Percentiles rank a stretch among this genome's conserved stretches.
These are phyloP conservation scores for Rhytidiadelphus loreus DNA, from an alignment of 225 moss, liverwort and hornwort species.

Conservation along the genomic window DNA sequence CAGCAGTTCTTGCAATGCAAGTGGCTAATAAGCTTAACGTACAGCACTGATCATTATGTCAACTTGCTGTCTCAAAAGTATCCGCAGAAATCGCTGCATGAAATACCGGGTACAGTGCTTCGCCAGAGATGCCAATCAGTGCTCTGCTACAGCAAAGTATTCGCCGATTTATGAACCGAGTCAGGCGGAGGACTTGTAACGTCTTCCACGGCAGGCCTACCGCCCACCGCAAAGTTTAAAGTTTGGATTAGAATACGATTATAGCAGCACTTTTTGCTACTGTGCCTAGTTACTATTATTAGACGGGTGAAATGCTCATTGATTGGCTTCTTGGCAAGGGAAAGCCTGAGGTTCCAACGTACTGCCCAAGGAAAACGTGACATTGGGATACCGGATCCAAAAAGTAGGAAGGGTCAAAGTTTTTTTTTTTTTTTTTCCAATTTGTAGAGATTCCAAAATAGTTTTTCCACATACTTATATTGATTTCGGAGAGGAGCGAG, in stretches of 20 bases:
- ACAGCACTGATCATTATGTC: background rate
- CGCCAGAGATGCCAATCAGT: background rate
- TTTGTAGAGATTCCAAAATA: fast-evolving
- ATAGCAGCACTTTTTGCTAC: background rate
- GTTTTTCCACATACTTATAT: too few species aligned
- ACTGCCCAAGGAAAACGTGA: fast-evolving
- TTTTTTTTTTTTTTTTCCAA: too few species aligned
- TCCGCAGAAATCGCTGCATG: too few species aligned
- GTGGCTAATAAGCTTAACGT: background rate
- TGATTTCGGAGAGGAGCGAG: too few species aligned
- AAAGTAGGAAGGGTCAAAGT: background rate
- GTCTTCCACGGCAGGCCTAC: background rate
- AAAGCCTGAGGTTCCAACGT: fast-evolving
- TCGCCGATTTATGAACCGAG: too few species aligned
- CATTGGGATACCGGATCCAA: too few species aligned
- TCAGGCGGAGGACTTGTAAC: background rate
- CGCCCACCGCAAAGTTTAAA: background rate
- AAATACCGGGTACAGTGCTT: too few species aligned
- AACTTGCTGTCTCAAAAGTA: background rate
- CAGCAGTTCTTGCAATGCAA: too few species aligned
- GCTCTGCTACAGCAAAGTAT: background rate
- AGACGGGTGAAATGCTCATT: background rate
- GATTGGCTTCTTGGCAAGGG: background rate
- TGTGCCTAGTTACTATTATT: background rate
- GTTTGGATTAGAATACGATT: too few species aligned